Base-by-base conservation (phyloP, 768 basidiomycete species). In the Mycena galopus region DNA sequence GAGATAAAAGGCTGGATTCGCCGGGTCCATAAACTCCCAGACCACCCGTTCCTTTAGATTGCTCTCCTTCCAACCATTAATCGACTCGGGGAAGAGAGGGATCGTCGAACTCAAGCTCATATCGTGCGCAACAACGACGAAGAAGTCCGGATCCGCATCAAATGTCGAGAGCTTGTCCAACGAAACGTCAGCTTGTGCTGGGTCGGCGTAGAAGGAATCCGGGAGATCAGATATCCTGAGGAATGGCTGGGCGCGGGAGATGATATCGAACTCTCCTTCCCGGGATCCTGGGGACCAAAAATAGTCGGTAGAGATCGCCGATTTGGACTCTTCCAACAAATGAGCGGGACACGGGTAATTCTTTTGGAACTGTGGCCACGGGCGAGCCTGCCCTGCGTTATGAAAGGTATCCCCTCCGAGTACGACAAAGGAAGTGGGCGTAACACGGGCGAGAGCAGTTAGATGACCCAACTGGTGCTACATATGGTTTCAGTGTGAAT, bases 91-190 rank as follows among this genome's bases (percentile, higher is more conserved):
- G 25, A 57, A 64, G 44, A 57, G 57, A 53, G 67, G 65, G 42
- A 73, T 9, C 1, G 35, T 35, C 2, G 16, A 29, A 3, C 32
- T n/a, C 25, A 66, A 27, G 23, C 64, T 72, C 19, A n/a, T 17
- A 60, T 74, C 73, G 55, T 74, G 73, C 27, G 70, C 65, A 37
- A 55, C 39, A 23, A 74, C 19, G 23, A 74, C 70, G 21, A 74
- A 65, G 25, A 74, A 65, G 33, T 74, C 70, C 4, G 64, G 33
- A 27, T 71, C 66, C 11, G 70, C 69, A 27, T 74, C 73, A 25
- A 65, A 71, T 4, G 37, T 23, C 2, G 64, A 65, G 53, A 74
- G 30, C 59, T 68, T 71, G 11, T 60, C 64, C 21, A 57, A 4
- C 23, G 73, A 61, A 10, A 71, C 62, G 8, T 9, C 12, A 10